phyloP scores from a whole-genome alignment of 176 grass and related monocot species.

The Triticum urartu region DNA sequence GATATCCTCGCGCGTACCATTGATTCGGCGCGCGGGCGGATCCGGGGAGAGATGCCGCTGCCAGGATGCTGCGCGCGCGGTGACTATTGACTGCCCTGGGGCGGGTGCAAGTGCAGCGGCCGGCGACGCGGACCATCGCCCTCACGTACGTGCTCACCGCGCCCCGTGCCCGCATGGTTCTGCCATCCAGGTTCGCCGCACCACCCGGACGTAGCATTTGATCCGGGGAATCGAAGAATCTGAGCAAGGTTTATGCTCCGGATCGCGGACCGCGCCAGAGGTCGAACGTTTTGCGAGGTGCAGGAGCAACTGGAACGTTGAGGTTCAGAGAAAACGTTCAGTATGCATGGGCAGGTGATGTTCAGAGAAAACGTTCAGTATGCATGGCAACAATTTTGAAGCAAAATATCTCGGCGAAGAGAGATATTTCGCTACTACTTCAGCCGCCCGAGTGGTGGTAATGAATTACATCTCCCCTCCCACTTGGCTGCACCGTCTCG shows the following conservation, averaged over 20 bases:
- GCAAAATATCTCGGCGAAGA: background rate
- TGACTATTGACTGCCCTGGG: background rate
- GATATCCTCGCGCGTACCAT: background rate
- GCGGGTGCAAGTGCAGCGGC: background rate
- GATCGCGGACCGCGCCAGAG: background rate
- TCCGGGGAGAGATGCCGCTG: conserved; percentile 3
- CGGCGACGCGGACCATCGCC: background rate
- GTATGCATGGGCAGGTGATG: too few relatives aligned
- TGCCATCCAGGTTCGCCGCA: background rate
- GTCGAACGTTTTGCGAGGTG: background rate
- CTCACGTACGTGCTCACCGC: background rate
- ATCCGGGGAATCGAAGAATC: conserved; percentile 15
- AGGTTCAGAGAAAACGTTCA: too few relatives aligned
- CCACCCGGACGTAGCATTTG: background rate
- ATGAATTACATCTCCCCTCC: background rate
- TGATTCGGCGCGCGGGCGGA: conserved; percentile 6
- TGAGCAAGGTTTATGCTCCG: background rate
- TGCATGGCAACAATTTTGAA: background rate
- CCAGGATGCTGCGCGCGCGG: background rate
- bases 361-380: too few relatives aligned
- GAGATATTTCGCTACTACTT: conserved; percentile 9
- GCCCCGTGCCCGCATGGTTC: background rate
- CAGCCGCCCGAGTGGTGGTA: background rate
- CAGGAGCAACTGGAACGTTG: background rate
- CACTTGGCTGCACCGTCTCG: background rate